Percentiles rank a stretch among this genome's conserved stretches.
These are phyloP conservation scores for Salvia rosmarinus DNA, from an alignment of 257 asterid genomes.

Conservation along the genomic window DNA sequence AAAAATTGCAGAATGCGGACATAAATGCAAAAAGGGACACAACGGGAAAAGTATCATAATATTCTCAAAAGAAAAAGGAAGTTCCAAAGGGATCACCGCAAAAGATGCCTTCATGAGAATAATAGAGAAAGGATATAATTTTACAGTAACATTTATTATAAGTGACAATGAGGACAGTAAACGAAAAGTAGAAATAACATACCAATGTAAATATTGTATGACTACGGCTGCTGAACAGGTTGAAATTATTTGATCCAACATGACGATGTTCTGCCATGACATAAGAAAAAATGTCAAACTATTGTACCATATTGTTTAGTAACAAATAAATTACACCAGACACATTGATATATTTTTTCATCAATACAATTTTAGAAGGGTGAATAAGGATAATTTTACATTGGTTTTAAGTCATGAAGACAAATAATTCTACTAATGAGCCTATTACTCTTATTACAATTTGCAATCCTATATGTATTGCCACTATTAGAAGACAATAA, in stretches of 20 bases:
- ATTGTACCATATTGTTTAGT: slow-evolving; percentile 11
- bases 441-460: background rate
- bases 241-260: slow-evolving; percentile 97
- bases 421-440: background rate
- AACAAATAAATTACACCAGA: slow-evolving; percentile 8
- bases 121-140: slow-evolving; percentile 3
- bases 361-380: background rate
- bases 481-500: background rate
- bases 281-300: slow-evolving; percentile 38
- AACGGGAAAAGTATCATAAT: background rate
- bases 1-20: slow-evolving; percentile 3
- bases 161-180: slow-evolving; percentile 21
- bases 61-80: slow-evolving; percentile 10
- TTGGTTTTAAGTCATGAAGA: background rate
- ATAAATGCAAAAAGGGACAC: background rate
- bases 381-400: background rate
- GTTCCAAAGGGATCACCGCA: background rate
- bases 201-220: slow-evolving; percentile 98
- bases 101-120: slow-evolving; percentile 3
- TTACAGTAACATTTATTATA: background rate
- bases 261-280: slow-evolving; percentile 93
- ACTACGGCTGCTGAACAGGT: slow-evolving; percentile 99
- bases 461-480: background rate
- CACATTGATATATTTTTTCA: slow-evolving; percentile 3
- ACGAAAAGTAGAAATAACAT: slow-evolving; percentile 38